Evolutionary conservation across 805 yeast species (phyloP).

Genomic region (Kodamaea nitidulidarum): DNA sequence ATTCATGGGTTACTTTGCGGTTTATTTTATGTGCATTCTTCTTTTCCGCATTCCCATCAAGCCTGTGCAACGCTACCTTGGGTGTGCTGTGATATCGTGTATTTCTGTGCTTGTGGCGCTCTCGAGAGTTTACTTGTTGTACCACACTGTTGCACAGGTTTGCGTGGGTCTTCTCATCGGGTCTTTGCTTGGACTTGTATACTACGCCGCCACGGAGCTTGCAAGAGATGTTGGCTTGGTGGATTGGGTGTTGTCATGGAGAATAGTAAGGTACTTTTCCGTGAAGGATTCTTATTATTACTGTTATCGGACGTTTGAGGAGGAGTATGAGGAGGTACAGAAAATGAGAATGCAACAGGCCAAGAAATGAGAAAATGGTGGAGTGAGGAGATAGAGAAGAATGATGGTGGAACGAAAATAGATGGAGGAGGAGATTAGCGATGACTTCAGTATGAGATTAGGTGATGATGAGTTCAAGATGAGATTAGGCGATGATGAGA

Average conservation of each 20-base stretch:
- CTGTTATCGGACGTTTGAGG: conserved; percentile 42
- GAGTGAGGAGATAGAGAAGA: no score
- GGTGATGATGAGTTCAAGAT: no score
- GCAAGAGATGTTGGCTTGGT: conserved; percentile 66
- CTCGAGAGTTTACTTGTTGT: conserved; percentile 73
- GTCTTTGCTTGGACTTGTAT: conserved; percentile 49
- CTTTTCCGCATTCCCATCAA: conserved; percentile 40
- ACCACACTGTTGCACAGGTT: conserved; percentile 75
- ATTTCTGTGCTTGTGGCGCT: conserved; percentile 46
- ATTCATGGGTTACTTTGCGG: conserved; percentile 83
- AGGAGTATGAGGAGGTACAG: conserved; percentile 35
- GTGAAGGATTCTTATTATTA: conserved; percentile 60
- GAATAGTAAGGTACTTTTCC: conserved; percentile 46
- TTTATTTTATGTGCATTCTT: conserved; percentile 47
- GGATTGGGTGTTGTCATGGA: conserved; percentile 59
- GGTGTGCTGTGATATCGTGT: conserved; percentile 23
- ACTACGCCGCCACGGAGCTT: conserved; percentile 49
- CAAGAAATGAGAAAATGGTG: not conserved
- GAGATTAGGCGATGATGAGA: no score
- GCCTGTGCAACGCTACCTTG: conserved; percentile 21
- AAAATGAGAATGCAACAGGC: not conserved
- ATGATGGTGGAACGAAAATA: no score
- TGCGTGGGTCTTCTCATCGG: conserved; percentile 70
- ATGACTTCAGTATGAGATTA: no score
- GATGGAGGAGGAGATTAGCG: no score